These are phyloP conservation scores for Pisolithus thermaeus DNA, from an alignment of 1,284 basidiomycete species.

Conservation along the genomic window DNA sequence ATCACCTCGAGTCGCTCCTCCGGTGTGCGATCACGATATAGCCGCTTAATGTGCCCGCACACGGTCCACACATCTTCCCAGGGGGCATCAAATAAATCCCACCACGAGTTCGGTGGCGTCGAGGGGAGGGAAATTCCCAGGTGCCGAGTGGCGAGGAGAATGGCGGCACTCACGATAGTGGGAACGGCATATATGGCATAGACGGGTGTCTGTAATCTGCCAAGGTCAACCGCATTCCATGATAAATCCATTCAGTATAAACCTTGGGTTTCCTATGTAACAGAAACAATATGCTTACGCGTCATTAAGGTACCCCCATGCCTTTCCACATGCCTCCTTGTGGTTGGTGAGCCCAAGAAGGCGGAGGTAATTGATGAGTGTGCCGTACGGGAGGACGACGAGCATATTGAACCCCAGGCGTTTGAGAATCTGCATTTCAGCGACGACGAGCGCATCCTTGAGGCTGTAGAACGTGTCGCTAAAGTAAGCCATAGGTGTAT, in stretches of 20 bases:
- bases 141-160: slow-evolving; percentile 69
- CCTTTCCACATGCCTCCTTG: slow-evolving; percentile 66
- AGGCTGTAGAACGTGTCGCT: slow-evolving; percentile 78
- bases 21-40: slow-evolving; percentile 53
- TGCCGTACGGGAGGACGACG: slow-evolving; percentile 89
- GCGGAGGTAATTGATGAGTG: slow-evolving; percentile 92
- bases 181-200: slow-evolving; percentile 86
- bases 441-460: slow-evolving; percentile 87
- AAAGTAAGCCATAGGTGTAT: slow-evolving; percentile 83
- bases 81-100: slow-evolving; percentile 81
- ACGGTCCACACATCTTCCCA: slow-evolving; percentile 83
- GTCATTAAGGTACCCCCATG: slow-evolving; percentile 91
- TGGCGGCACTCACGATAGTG: slow-evolving; percentile 82
- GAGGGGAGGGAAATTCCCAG: slow-evolving; percentile 69
- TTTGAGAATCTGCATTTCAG: slow-evolving; percentile 98
- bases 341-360: slow-evolving; percentile 76
- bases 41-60: slow-evolving; percentile 71
- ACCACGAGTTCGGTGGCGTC: slow-evolving; percentile 68
- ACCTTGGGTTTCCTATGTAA: slow-evolving; percentile 3
- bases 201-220: slow-evolving; percentile 84
- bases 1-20: slow-evolving; percentile 36
- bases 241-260: neutral
- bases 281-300: slow-evolving; percentile 49
- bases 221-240: neutral
- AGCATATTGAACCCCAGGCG: slow-evolving; percentile 85